These are phyloP conservation scores for Clonostachys rhizophaga DNA, from an alignment of 2,329 filamentous ascomycete species.

Conservation along the genomic window DNA sequence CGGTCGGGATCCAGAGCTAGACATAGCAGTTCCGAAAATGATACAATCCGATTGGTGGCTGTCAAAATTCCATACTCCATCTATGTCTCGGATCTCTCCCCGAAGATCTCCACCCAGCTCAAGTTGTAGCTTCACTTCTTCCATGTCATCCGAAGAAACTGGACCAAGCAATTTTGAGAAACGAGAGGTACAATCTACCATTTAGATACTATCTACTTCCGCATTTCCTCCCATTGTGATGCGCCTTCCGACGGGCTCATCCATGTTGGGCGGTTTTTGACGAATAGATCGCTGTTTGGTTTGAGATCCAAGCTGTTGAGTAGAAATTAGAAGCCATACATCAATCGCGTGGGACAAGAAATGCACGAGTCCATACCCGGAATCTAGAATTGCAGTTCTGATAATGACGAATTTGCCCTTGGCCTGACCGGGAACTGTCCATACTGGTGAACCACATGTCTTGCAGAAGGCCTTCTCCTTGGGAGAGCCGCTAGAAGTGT, in stretches of 20 bases:
- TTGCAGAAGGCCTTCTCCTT: slow-evolving; percentile 1
- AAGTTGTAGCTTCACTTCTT: too few relatives aligned
- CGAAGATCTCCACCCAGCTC: too few relatives aligned
- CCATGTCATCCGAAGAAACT: too few relatives aligned
- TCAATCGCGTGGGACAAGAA: too few relatives aligned
- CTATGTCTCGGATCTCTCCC: too few relatives aligned
- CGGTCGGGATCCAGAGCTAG: too few relatives aligned
- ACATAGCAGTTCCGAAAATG: too few relatives aligned
- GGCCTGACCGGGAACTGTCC: neutral
- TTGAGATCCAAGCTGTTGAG: slow-evolving; percentile 7
- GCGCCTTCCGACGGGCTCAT: slow-evolving; percentile 8
- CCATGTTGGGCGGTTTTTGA: slow-evolving; percentile 17
- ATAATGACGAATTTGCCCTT: slow-evolving; percentile 12
- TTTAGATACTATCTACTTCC: slow-evolving; percentile 8
- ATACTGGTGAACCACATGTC: neutral
- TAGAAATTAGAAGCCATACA: neutral
- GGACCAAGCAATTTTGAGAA: too few relatives aligned
- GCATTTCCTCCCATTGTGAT: slow-evolving; percentile 16
- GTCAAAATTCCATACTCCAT: too few relatives aligned
- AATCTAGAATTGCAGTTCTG: slow-evolving; percentile 11
- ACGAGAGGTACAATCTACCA: too few relatives aligned
- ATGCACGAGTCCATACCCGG: slow-evolving; percentile 10
- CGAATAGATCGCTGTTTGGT: slow-evolving; percentile 18
- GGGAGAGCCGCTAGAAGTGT: neutral
- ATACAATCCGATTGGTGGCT: too few relatives aligned